Evolutionary conservation across 2,329 filamentous ascomycete genomes (phyloP).

Genomic region (Mollisiaceae sp.): DNA sequence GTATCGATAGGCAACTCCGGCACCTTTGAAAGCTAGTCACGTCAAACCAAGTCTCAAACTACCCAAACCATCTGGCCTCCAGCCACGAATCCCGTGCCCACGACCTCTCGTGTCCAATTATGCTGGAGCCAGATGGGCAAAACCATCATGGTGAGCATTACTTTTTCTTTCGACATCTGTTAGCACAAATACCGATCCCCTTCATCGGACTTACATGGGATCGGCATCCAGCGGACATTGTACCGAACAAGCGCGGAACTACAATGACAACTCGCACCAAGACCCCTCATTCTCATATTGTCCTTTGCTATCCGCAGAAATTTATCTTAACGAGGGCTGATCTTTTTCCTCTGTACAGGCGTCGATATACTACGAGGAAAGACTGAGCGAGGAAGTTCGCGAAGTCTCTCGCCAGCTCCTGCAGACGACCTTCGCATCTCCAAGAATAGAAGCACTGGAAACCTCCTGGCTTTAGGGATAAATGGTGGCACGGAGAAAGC

Average conservation of each 20-base stretch:
- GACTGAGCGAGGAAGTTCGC: conserved; percentile 28
- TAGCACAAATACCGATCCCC: conserved; percentile 4
- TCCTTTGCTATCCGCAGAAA: background rate
- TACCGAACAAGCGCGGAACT: conserved; percentile 28
- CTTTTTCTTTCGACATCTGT: conserved; percentile 13
- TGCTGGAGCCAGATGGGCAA: conserved; percentile 43
- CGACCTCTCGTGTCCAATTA: conserved; percentile 33
- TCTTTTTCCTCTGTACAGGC: conserved; percentile 28
- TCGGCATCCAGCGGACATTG: conserved; percentile 19
- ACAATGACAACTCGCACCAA: conserved; percentile 13
- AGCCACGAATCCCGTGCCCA: conserved; percentile 1
- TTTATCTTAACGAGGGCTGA: conserved; percentile 23
- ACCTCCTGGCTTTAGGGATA: conserved; percentile 48
- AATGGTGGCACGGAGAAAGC: conserved; percentile 58
- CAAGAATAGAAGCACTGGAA: conserved; percentile 70
- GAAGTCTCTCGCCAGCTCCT: conserved; percentile 26
- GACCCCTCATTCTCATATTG: conserved; percentile 16
- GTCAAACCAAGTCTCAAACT: background rate
- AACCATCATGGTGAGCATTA: conserved; percentile 39
- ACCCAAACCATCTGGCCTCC: conserved; percentile 13
- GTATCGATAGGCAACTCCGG: background rate
- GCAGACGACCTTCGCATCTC: conserved; percentile 50
- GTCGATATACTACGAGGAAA: conserved; percentile 34
- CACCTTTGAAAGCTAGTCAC: conserved; percentile 10
- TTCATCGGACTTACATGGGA: conserved; percentile 15